Base-by-base conservation (phyloP, 2,329 filamentous ascomycete species). In the Fusarium sp. region DNA sequence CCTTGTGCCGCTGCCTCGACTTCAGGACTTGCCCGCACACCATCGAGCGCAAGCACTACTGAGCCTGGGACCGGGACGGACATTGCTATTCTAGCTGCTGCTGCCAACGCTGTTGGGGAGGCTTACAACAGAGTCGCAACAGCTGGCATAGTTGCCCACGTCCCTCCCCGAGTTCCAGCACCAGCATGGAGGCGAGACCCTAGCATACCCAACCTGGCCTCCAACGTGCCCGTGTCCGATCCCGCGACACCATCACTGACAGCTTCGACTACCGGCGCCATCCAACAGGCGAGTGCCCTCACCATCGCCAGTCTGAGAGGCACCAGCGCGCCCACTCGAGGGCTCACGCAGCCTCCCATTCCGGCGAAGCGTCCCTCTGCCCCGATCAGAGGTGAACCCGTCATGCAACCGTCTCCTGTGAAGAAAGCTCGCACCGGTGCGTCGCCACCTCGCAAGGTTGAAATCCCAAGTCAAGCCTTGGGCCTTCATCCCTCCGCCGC, bases 401-500 rank as follows among this genome's bases (percentile, higher is more conserved):
- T 59, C 56, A 81, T 80, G 79, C 73, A 80, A 54, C 74, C 77
- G 4, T 77, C 75, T 6, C 78, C 79, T 9, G 65, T 78, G 23
- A 87, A 87, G 77, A 87, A 83, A 75, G 76, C 82, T 67, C 81
- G 83, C 54, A 81, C 78, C 29, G 84, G 84, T 55, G 79, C 83
- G 4, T 80, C 80, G 11, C 81, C 83, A 14, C 83, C 84, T 9
- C 76, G 79, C 29, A 80, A 76, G 51, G 79, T 85, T 58, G 81
- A 85, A 27, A 78, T 86, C 29, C 78, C 79, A 53, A 49, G 72
- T 74, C 33, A 66, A 51, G 56, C 63, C 8, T 49, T 59, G n/a
- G 57, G 58, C 69, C 75, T 63, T 71, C 73, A 65, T 58, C 58
- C 58, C 68, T 67, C 55, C 59, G 62, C 74, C 13, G 75, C 73